Conservation (phyloP, 148 eudicot species). For the Spergularia marina region DNA sequence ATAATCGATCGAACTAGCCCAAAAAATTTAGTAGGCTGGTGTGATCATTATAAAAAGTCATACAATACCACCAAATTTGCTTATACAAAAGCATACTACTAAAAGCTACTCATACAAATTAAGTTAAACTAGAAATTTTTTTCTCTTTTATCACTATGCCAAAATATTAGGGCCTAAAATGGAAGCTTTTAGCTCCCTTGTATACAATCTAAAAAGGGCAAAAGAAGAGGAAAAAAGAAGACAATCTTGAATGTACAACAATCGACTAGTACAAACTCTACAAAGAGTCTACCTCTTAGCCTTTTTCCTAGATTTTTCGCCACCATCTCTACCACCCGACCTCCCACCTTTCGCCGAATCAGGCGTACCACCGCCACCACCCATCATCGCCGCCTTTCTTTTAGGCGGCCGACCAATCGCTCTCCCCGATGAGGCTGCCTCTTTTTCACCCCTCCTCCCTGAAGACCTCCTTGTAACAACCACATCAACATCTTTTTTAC, state of each 20-base stretch:
- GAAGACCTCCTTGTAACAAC: slow-evolving; percentile 20
- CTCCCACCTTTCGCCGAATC: slow-evolving; percentile 29
- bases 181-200: slow-evolving; percentile 11
- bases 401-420: slow-evolving; percentile 30
- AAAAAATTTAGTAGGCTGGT: background rate
- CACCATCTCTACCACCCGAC: slow-evolving; percentile 22
- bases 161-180: slow-evolving; percentile 17
- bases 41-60: background rate
- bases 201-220: slow-evolving; percentile 6
- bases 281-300: slow-evolving; percentile 22
- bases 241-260: slow-evolving; percentile 18
- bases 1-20: too few relatives aligned
- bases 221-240: background rate
- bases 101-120: slow-evolving; percentile 6
- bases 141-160: background rate
- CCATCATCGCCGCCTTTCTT: slow-evolving; percentile 26
- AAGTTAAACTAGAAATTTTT: background rate
- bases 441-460: slow-evolving; percentile 26
- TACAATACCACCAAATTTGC: slow-evolving; percentile 9
- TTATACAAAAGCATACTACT: background rate
- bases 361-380: slow-evolving; percentile 20
- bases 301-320: slow-evolving; percentile 28
- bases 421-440: slow-evolving; percentile 15
- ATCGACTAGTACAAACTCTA: slow-evolving; percentile 6
- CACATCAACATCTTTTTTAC: slow-evolving; percentile 12